These are phyloP conservation scores for Coix lacrymajobi DNA, from an alignment of 176 grass and related monocot species.

Conservation along the genomic window DNA sequence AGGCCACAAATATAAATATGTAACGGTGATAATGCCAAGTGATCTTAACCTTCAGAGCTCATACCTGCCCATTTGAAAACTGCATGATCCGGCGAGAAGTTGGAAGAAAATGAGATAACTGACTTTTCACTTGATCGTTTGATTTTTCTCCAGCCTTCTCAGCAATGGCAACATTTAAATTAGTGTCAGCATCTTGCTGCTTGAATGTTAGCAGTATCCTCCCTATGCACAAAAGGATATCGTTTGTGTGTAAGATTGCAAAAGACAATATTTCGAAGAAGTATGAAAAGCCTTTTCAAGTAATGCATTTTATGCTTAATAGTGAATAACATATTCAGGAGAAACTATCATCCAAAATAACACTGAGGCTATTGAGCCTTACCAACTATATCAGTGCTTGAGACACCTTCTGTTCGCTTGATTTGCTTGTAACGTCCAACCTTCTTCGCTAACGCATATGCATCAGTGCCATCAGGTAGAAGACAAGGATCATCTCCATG, in stretches of 20 bases:
- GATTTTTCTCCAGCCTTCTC: slow-evolving; percentile 37
- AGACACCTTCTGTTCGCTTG: slow-evolving; percentile 88
- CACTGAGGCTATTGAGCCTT: slow-evolving; percentile 18
- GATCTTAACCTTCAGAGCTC: slow-evolving; percentile 2
- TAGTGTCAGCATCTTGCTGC: slow-evolving; percentile 13
- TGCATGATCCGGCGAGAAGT: slow-evolving; percentile 90
- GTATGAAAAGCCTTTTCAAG: slow-evolving; percentile 13
- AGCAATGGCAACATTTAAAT: slow-evolving; percentile 20
- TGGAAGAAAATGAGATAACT: slow-evolving; percentile 87
- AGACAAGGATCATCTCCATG: slow-evolving; percentile 96
- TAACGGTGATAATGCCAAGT: background rate
- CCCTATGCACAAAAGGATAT: slow-evolving; percentile 40
- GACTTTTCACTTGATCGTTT: slow-evolving; percentile 51
- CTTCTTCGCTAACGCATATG: slow-evolving; percentile 82
- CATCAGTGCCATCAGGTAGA: slow-evolving; percentile 81
- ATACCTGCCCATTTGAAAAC: slow-evolving; percentile 88
- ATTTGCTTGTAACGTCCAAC: slow-evolving; percentile 92
- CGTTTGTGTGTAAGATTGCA: slow-evolving; percentile 14
- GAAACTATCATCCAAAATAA: background rate
- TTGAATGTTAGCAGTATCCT: slow-evolving; percentile 77
- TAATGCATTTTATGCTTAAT: background rate
- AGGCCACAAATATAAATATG: background rate
- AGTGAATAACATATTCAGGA: background rate
- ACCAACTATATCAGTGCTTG: slow-evolving; percentile 91
- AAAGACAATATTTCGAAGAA: background rate